Evolutionary conservation across 306 rosid genomes (phyloP).

Genomic region (Quercus glauca): DNA sequence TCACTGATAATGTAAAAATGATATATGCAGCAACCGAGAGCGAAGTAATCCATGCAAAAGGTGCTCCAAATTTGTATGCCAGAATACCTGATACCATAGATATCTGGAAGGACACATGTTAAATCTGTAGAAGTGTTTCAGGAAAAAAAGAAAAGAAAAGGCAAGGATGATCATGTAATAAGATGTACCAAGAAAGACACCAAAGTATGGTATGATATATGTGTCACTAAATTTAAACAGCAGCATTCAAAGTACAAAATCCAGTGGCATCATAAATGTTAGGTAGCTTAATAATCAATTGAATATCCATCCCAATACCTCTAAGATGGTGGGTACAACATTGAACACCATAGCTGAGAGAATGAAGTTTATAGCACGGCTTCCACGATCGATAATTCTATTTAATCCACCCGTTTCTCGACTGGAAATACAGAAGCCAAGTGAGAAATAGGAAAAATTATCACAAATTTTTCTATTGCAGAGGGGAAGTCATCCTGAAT

Average conservation of each 20-base stretch:
- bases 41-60: conserved; percentile 94
- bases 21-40: conserved; percentile 92
- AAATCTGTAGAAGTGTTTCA: conserved; percentile 50
- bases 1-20: conserved; percentile 68
- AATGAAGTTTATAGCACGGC: conserved; percentile 94
- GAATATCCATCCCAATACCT: conserved; percentile 53
- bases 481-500: neutral
- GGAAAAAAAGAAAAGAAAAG: conserved; percentile 25
- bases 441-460: conserved; percentile 1
- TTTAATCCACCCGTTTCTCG: conserved; percentile 96
- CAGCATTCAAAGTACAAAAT: conserved; percentile 5
- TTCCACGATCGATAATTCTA: conserved; percentile 97
- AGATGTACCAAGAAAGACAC: conserved; percentile 8
- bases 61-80: conserved; percentile 94
- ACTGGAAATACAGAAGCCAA: conserved; percentile 39
- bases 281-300: conserved; percentile 19
- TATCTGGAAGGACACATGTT: conserved; percentile 77
- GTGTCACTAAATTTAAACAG: conserved; percentile 2
- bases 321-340: conserved; percentile 88
- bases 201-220: conserved; percentile 1
- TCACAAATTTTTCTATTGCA: neutral
- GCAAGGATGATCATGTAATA: conserved; percentile 27
- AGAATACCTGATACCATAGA: conserved; percentile 97
- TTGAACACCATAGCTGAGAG: conserved; percentile 97
- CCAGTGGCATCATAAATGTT: conserved; percentile 1